Base-by-base conservation (phyloP, 805 yeast species). In the Candida dajiaensis region DNA sequence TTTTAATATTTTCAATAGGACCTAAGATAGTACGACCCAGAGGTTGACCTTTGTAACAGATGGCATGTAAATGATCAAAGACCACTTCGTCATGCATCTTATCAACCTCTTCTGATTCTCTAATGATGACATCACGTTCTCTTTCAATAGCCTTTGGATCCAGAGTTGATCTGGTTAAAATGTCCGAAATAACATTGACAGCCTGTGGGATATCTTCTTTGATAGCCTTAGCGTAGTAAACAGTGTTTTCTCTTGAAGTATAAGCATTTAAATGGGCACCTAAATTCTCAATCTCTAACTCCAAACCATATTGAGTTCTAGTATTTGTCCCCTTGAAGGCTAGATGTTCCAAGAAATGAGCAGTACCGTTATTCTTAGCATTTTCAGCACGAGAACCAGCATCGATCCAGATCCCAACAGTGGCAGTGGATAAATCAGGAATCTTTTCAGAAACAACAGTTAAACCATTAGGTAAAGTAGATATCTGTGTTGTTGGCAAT, bases 191-290 rank as follows among this genome's bases (percentile, higher is more conserved):
- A 38, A 94, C 88, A 61, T 89, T 95, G 25, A 94, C 87, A 20
- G 95, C 82, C 59, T 80, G 80, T 50, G 90, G 86, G 40, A 95
- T 82, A 61, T 95, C 96, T 29, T 74, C 74, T 55, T 80, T 76
- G 48, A 90, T 71, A 26, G 97, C 79, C 67, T 89, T 89, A 42
- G 98, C 96, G 67, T 89, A 94, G 67, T 90, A 94, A 9, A 92
- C 99, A 1, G 99, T 94, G 68, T 89, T 90, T 63, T 94, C 99
- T 61, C 99, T 80, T 19, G 97, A 89, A 2, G 99, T 94, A 71
- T 94, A 94, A n/a, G 99, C 99, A 64, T 95, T 94, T 60, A 94
- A 78, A 69, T 94, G 99, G 22, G 97, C 89, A 4, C 99, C 99
- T 59, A 90, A 78, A 70, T 94, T 85, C 67, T 94, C 99, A 48